A percentile compares a stretch with the other conserved stretches of the same genome.
Conservation (phyloP, 495 filamentous ascomycete genomes). For the Zalerion maritima region DNA sequence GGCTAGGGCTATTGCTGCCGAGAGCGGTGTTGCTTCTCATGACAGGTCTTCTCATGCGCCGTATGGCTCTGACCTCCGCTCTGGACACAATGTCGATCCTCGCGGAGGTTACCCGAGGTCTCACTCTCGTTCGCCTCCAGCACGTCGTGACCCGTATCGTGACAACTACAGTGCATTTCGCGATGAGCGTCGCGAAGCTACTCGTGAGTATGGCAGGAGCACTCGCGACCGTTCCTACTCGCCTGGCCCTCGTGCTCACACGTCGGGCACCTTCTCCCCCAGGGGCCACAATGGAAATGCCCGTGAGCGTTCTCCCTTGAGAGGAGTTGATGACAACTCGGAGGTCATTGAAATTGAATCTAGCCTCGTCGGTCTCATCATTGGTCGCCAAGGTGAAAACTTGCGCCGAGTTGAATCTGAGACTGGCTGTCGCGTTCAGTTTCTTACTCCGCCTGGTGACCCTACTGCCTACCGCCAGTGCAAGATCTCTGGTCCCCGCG, state of each 20-base stretch:
- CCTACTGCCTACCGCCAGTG: constrained; percentile 55
- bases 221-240: constrained; percentile 51
- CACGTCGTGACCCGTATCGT: constrained; percentile 44
- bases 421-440: constrained; percentile 64
- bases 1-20: constrained; percentile 54
- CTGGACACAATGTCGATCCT: too few relatives aligned
- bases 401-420: constrained; percentile 62
- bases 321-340: constrained; percentile 42
- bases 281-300: constrained; percentile 21
- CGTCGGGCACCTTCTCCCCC: constrained; percentile 32
- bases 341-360: constrained; percentile 68
- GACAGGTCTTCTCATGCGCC: constrained; percentile 25
- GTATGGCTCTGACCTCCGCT: constrained; percentile 26
- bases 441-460: constrained; percentile 54
- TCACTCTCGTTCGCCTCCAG: constrained; percentile 56
- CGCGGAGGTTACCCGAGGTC: constrained; percentile 40
- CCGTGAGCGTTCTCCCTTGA: constrained; percentile 40
- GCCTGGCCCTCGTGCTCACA: constrained; percentile 34
- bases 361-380: constrained; percentile 66
- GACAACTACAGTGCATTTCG: constrained; percentile 63
- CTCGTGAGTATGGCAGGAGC: constrained; percentile 41
- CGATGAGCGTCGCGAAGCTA: constrained; percentile 46
- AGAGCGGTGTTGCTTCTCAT: constrained; percentile 47
- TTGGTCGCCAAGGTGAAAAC: constrained; percentile 72
- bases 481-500: constrained; percentile 56